Conservation (phyloP, 83 land plant genomes). For the Picea mariana region DNA sequence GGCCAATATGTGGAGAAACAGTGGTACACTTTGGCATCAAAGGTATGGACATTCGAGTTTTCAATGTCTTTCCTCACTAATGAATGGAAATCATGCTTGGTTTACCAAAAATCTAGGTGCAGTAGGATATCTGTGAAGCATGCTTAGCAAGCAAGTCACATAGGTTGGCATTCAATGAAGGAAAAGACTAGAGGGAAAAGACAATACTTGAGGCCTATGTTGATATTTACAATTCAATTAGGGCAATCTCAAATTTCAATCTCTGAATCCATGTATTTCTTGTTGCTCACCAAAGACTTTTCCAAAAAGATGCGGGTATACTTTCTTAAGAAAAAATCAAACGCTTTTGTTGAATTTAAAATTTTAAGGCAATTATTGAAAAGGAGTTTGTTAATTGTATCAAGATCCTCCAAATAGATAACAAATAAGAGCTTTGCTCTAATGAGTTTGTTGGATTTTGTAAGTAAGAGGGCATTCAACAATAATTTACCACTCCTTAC, state of each 20-base stretch:
- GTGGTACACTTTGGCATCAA: neutral
- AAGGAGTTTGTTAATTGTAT: conserved; percentile 17
- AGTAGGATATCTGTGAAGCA: too few species aligned
- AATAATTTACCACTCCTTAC: neutral
- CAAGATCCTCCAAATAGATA: conserved; percentile 4
- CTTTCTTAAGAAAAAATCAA: conserved; percentile 26
- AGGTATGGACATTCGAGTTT: neutral
- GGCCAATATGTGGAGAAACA: neutral
- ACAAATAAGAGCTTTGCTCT: conserved; percentile 9
- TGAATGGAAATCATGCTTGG: neutral
- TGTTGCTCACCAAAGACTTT: conserved; percentile 24
- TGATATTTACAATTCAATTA: too few species aligned
- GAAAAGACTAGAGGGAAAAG: too few species aligned
- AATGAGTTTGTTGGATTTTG: conserved; percentile 5
- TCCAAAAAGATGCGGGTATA: conserved; percentile 22
- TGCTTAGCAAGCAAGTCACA: too few species aligned
- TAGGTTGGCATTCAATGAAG: too few species aligned
- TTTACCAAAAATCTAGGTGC: neutral
- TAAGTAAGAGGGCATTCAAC: conserved; percentile 15
- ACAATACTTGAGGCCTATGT: too few species aligned
- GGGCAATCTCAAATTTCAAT: too few species aligned
- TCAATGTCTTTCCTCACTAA: neutral
- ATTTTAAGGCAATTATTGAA: neutral
- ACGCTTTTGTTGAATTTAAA: conserved; percentile 12
- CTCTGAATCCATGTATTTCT: too few species aligned